Percentiles rank a stretch among this genome's conserved stretches.
These are phyloP conservation scores for Madurella fahalii DNA, from an alignment of 2,329 filamentous ascomycete genomes.

Conservation along the genomic window DNA sequence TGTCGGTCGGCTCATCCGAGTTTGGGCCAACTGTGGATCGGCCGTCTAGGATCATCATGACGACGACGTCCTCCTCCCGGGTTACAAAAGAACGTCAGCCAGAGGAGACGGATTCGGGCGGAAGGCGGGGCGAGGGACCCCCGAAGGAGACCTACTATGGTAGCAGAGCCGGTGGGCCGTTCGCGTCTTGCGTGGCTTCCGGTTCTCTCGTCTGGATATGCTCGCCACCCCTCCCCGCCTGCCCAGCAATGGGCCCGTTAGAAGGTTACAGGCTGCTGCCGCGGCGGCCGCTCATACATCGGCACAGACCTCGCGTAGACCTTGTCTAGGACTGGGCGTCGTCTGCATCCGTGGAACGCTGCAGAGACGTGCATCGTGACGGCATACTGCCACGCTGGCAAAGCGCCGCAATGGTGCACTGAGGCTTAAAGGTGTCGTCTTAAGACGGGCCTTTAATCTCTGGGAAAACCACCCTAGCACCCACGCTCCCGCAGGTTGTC, in stretches of 20 bases:
- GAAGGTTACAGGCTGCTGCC: not conserved
- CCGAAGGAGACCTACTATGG: not conserved
- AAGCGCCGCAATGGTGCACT: conserved; percentile 6
- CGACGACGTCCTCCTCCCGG: not conserved
- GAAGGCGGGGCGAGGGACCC: not conserved
- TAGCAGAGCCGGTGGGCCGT: not conserved
- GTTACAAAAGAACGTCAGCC: not conserved
- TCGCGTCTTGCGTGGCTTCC: not conserved
- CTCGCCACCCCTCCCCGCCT: not conserved
- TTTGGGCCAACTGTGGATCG: conserved; percentile 1
- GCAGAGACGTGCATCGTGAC: conserved; percentile 18
- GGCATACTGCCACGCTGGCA: conserved; percentile 10
- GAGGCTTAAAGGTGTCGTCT: conserved; percentile 18
- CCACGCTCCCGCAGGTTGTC: conserved; percentile 19
- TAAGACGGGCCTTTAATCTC: conserved; percentile 20
- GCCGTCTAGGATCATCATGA: not conserved
- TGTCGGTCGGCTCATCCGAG: conserved; percentile 1
- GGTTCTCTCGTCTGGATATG: not conserved
- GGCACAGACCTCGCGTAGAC: conserved; percentile 10
- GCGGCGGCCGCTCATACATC: not conserved
- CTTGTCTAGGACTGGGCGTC: conserved; percentile 10
- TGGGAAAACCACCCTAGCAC: conserved; percentile 12
- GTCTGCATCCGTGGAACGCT: conserved; percentile 5
- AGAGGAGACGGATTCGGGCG: not conserved
- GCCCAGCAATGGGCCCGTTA: not conserved